phyloP scores from a whole-genome alignment of 1,284 basidiomycete species.

The Exobasidium cylindrosporum region DNA sequence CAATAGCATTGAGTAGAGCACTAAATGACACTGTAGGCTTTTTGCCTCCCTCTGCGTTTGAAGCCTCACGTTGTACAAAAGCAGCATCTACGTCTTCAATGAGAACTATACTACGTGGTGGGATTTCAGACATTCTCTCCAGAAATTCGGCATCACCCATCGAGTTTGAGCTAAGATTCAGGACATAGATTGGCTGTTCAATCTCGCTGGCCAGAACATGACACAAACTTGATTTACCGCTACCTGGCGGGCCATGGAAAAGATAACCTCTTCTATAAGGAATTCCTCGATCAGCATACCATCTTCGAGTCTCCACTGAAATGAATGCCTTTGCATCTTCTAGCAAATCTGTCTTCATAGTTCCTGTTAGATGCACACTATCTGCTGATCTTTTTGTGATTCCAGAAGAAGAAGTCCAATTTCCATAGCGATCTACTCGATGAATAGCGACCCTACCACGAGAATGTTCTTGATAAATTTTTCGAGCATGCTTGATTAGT shows the following conservation, averaged over 20 bases:
- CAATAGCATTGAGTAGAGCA: conserved; percentile 20
- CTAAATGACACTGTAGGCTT: conserved; percentile 9
- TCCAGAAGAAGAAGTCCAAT: conserved; percentile 6
- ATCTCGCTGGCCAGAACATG: conserved; percentile 74
- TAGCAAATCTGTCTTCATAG: conserved; percentile 57
- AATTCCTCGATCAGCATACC: conserved; percentile 23
- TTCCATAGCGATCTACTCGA: conserved; percentile 12
- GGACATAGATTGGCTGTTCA: conserved; percentile 69
- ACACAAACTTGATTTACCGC: conserved; percentile 74
- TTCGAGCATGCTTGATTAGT: conserved; percentile 12
- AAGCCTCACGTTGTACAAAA: conserved; percentile 6
- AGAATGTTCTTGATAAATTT: neutral
- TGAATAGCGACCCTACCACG: conserved; percentile 10
- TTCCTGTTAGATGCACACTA: conserved; percentile 61
- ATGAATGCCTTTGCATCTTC: conserved; percentile 17
- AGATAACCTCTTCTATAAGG: conserved; percentile 21
- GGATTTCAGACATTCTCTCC: conserved; percentile 66
- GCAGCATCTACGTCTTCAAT: conserved; percentile 65
- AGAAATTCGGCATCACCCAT: conserved; percentile 68
- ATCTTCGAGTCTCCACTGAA: conserved; percentile 6
- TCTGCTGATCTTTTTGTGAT: conserved; percentile 20
- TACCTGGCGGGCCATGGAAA: conserved; percentile 65
- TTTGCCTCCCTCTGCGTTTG: neutral
- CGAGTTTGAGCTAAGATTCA: conserved; percentile 69
- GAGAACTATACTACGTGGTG: conserved; percentile 68